Conservation (phyloP, 345 rosid species). For the Capsella bursapastoris region DNA sequence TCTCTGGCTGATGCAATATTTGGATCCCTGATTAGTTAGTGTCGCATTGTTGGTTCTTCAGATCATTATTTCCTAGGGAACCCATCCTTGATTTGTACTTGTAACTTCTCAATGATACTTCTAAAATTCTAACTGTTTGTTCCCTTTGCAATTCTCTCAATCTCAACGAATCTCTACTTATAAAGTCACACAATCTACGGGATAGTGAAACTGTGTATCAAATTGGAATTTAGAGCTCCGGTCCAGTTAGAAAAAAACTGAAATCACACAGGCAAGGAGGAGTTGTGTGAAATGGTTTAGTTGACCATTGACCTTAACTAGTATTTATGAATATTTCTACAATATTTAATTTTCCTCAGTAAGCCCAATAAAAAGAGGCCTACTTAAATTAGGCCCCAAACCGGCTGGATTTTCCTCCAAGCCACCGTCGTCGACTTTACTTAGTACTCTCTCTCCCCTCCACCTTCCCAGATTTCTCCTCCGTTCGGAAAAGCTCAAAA, state of each 20-base stretch:
- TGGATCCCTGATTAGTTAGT: neutral
- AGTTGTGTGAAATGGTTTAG: neutral
- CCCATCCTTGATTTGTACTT: slow-evolving; percentile 10
- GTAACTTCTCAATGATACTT: slow-evolving; percentile 9
- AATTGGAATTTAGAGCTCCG: neutral
- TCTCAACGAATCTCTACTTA: neutral
- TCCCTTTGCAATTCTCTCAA: neutral
- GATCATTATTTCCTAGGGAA: neutral
- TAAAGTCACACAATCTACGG: neutral
- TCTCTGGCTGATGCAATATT: neutral
- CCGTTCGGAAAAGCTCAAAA: slow-evolving; percentile 29
- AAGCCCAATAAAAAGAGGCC: slow-evolving; percentile 12
- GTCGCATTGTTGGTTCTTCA: neutral
- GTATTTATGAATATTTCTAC: neutral
- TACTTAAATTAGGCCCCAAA: slow-evolving; percentile 1
- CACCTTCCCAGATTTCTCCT: slow-evolving; percentile 36
- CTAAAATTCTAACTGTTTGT: neutral
- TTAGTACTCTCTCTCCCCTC: slow-evolving; percentile 6
- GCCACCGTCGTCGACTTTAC: slow-evolving; percentile 47
- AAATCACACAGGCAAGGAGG: neutral
- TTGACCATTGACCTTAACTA: neutral
- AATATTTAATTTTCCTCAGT: neutral
- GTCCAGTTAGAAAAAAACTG: neutral
- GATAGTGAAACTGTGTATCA: neutral
- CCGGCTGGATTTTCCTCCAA: slow-evolving; percentile 50